Percentiles rank a stretch among this genome's conserved stretches.
Conservation (phyloP, 768 basidiomycete species). For the Exidia glandulosa region DNA sequence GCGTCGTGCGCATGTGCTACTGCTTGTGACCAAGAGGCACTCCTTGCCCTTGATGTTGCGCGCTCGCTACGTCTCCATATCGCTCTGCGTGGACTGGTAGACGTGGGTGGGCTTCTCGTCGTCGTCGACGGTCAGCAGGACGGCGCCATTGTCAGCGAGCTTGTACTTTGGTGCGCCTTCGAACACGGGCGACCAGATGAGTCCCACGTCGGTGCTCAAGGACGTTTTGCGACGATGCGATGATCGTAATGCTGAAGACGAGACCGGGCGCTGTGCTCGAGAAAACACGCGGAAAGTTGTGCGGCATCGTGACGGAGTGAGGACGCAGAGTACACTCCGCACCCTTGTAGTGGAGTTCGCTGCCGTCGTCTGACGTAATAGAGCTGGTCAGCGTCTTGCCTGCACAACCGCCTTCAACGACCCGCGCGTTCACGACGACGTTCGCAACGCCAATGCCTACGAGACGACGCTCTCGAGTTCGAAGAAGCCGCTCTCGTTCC, state of each 20-base stretch:
- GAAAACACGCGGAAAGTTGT: constrained; percentile 91
- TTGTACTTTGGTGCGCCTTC: constrained; percentile 85
- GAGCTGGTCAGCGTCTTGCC: constrained; percentile 63
- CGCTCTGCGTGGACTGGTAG: constrained; percentile 57
- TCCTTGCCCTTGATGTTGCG: constrained; percentile 45
- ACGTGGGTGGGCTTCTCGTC: constrained; percentile 69
- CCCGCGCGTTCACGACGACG: constrained; percentile 69
- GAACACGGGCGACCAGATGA: constrained; percentile 72
- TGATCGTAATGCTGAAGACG: constrained; percentile 64
- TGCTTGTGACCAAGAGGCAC: constrained; percentile 96
- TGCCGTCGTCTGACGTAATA: constrained; percentile 86
- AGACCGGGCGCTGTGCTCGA: constrained; percentile 87
- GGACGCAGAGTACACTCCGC: constrained; percentile 71
- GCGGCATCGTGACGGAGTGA: constrained; percentile 83
- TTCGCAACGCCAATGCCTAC: constrained; percentile 91
- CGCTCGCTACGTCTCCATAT: constrained; percentile 88
- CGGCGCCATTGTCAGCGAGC: constrained; percentile 82
- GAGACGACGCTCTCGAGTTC: constrained; percentile 83
- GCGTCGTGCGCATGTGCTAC: constrained; percentile 84
- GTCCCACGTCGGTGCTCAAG: constrained; percentile 79
- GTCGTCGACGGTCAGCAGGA: constrained; percentile 67
- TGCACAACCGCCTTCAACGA: constrained; percentile 59
- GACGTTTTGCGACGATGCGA: constrained; percentile 92
- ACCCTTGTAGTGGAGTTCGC: constrained; percentile 36
- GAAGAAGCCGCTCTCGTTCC: constrained; percentile 79